Conservation (phyloP, 1,139 yeast species). For the Yamadazyma friedrichii region DNA sequence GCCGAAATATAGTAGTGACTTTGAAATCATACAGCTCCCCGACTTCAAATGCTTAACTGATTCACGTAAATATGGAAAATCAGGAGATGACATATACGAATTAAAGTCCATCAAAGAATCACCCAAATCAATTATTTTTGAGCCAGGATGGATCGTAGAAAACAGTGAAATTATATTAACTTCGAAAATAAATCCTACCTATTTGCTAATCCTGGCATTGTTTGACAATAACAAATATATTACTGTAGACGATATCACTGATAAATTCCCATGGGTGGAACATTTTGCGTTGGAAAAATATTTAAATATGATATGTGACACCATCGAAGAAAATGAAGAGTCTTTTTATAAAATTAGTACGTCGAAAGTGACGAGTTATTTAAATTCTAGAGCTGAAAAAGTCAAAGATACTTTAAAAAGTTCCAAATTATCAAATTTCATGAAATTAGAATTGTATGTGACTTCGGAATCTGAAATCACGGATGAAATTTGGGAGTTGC, state of each 20-base stretch:
- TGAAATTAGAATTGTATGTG: conserved; percentile 36
- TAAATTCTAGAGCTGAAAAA: conserved; percentile 28
- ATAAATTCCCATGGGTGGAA: conserved; percentile 28
- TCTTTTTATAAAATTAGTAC: conserved; percentile 44
- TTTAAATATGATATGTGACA: conserved; percentile 37
- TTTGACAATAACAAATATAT: conserved; percentile 25
- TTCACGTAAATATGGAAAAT: conserved; percentile 21
- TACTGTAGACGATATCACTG: conserved; percentile 50
- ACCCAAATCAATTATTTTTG: conserved; percentile 38
- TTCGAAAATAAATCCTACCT: conserved; percentile 42
- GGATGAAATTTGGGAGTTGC: conserved; percentile 24
- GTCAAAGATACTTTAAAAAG: conserved; percentile 14
- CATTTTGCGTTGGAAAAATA: conserved; percentile 20
- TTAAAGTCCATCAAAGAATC: conserved; percentile 32
- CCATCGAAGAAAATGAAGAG: conserved; percentile 47
- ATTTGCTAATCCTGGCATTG: conserved; percentile 40
- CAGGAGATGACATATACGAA: conserved; percentile 25
- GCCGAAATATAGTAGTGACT: conserved; percentile 17
- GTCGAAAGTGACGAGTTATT: conserved; percentile 28
- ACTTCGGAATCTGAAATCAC: conserved; percentile 25
- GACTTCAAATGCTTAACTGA: conserved; percentile 15
- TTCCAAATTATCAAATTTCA: conserved; percentile 23
- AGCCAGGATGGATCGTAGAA: conserved; percentile 23
- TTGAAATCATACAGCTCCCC: conserved; percentile 26
- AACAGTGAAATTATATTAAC: conserved; percentile 40